phyloP scores from a whole-genome alignment of 345 rosid species.

The thale cress (Arabidopsis thaliana) region DNA sequence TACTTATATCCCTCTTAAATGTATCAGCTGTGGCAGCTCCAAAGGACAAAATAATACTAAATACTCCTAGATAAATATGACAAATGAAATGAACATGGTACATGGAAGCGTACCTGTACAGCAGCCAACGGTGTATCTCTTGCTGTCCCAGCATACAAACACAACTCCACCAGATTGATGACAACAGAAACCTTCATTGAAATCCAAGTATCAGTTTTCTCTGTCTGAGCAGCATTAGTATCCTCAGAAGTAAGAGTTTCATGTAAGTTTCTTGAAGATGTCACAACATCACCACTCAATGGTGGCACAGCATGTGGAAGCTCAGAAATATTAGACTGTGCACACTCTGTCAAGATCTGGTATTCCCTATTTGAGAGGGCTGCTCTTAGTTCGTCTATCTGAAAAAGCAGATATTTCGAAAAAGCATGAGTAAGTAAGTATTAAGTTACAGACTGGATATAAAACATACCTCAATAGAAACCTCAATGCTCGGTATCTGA shows the following conservation, averaged over 20 bases:
- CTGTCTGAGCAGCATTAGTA: slow-evolving; percentile 45
- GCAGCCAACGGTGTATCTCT: slow-evolving; percentile 82
- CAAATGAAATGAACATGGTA: slow-evolving; percentile 31
- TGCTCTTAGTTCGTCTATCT: slow-evolving; percentile 86
- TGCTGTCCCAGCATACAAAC: slow-evolving; percentile 70
- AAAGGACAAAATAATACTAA: slow-evolving; percentile 17
- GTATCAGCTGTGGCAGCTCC: slow-evolving; percentile 23
- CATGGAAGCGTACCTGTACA: slow-evolving; percentile 60
- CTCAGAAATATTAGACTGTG: slow-evolving; percentile 84
- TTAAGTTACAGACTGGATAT: slow-evolving; percentile 23
- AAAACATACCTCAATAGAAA: slow-evolving; percentile 66
- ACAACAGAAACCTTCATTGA: slow-evolving; percentile 70
- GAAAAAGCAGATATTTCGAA: slow-evolving; percentile 47
- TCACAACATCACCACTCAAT: slow-evolving; percentile 50
- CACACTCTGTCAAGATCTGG: slow-evolving; percentile 91
- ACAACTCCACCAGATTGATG: slow-evolving; percentile 76
- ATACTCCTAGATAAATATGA: slow-evolving; percentile 32
- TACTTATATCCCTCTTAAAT: slow-evolving; percentile 21
- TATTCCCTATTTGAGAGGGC: slow-evolving; percentile 82
- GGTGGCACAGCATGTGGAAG: slow-evolving; percentile 67
- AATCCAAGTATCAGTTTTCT: slow-evolving; percentile 60
- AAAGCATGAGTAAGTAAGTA: slow-evolving; percentile 25
- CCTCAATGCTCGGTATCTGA: slow-evolving; percentile 79
- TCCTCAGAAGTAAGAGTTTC: slow-evolving; percentile 56
- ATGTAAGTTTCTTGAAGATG: slow-evolving; percentile 52